These are phyloP conservation scores for Skeletonema tropicum DNA, from an alignment of 108 stramenopile genomes.

Conservation along the genomic window DNA sequence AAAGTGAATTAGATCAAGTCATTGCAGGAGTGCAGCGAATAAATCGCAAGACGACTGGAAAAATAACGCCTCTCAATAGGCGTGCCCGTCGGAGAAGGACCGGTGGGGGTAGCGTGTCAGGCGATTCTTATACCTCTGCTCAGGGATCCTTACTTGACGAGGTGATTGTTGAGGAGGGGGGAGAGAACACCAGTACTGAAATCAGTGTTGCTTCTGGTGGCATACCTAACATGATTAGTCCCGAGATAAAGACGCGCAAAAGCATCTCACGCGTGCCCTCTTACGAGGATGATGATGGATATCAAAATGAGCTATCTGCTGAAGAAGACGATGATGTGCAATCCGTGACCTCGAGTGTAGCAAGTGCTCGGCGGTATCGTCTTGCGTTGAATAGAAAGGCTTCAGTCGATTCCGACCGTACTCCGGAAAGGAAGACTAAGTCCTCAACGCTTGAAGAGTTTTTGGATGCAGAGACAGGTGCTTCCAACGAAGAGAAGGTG, in stretches of 20 bases:
- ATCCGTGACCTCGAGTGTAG: constrained; percentile 32
- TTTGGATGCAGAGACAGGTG: not conserved
- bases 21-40: constrained; percentile 45
- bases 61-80: constrained; percentile 35
- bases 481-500: not conserved
- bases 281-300: not conserved
- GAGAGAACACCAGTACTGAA: constrained; percentile 35
- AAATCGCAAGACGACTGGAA: constrained; percentile 43
- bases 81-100: constrained; percentile 16
- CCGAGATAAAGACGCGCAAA: constrained; percentile 4
- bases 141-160: constrained; percentile 43
- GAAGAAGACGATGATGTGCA: constrained; percentile 25
- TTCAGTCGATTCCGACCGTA: not conserved
- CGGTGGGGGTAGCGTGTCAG: constrained; percentile 2
- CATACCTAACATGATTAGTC: not conserved
- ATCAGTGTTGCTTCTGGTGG: constrained; percentile 3
- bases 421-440: not conserved
- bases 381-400: constrained; percentile 23
- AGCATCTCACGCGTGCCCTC: not conserved
- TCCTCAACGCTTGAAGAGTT: not conserved
- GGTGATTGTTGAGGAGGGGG: constrained; percentile 44
- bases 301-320: not conserved
- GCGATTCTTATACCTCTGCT: constrained; percentile 13
- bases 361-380: constrained; percentile 38
- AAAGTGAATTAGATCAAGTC: constrained; percentile 29